Evolutionary conservation across 305 asterid genomes (phyloP).

Genomic region (Fraxinus floribunda): DNA sequence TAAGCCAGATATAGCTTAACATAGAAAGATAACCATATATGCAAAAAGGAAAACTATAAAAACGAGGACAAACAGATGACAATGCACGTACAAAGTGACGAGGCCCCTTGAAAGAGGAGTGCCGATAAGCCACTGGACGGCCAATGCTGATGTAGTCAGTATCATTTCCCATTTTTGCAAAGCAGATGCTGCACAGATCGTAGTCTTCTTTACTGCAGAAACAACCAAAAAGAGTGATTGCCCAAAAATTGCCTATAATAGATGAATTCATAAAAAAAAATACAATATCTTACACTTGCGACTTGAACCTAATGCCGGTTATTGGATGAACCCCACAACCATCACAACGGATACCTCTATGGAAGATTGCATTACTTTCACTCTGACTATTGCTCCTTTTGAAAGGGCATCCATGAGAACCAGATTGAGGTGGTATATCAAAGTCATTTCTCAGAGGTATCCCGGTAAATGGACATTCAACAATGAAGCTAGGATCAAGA

Average conservation of each 20-base stretch:
- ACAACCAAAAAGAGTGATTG: constrained; percentile 5
- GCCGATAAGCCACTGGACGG: constrained; percentile 43
- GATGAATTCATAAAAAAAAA: neutral
- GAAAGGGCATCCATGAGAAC: constrained; percentile 12
- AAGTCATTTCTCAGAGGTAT: constrained; percentile 23
- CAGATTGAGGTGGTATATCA: constrained; percentile 25
- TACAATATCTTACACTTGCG: constrained; percentile 62
- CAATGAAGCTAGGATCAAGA: constrained; percentile 2
- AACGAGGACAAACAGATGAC: neutral
- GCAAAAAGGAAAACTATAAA: neutral
- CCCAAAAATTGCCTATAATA: neutral
- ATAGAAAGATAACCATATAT: neutral
- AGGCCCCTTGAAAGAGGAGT: constrained; percentile 38
- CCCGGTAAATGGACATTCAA: constrained; percentile 56
- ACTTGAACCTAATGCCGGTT: constrained; percentile 84
- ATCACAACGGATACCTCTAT: constrained; percentile 76
- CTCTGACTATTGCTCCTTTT: constrained; percentile 32
- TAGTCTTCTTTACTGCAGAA: constrained; percentile 66
- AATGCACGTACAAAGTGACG: constrained; percentile 34
- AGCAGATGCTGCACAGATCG: constrained; percentile 80
- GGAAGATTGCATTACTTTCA: constrained; percentile 43
- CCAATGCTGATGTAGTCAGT: constrained; percentile 63
- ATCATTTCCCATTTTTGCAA: constrained; percentile 49
- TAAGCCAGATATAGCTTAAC: neutral
- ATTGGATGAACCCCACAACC: constrained; percentile 85